Evolutionary conservation across 306 rosid species (phyloP).

Genomic region (Lupinus albus): DNA sequence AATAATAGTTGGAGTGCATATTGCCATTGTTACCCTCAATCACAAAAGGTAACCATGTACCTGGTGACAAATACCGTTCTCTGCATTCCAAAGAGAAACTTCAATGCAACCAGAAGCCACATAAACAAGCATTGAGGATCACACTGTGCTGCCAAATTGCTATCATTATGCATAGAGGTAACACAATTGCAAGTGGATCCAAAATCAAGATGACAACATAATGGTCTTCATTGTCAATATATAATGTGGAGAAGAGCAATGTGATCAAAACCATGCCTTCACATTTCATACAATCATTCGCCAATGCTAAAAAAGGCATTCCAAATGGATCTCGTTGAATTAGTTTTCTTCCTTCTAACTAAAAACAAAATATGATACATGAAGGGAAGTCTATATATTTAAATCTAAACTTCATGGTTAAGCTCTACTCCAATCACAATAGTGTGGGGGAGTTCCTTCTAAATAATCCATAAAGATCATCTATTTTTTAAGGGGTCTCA

Average conservation of each 20-base stretch:
- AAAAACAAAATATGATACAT: no score
- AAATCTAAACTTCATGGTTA: no score
- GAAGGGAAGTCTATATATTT: no score
- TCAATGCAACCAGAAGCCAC: slow-evolving; percentile 95
- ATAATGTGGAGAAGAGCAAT: slow-evolving; percentile 89
- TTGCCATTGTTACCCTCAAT: slow-evolving; percentile 11
- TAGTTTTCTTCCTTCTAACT: no score
- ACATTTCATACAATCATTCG: slow-evolving; percentile 83
- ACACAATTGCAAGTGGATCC: slow-evolving; percentile 92
- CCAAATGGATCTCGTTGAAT: slow-evolving; percentile 86
- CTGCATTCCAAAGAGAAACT: slow-evolving; percentile 99
- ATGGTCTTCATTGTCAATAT: slow-evolving; percentile 91
- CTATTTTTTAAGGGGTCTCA: no score
- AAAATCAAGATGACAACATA: slow-evolving; percentile 92
- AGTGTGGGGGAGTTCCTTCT: no score
- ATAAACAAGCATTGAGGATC: slow-evolving; percentile 72
- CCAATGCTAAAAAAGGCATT: slow-evolving; percentile 71
- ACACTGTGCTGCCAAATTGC: slow-evolving; percentile 59
- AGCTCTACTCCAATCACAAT: no score
- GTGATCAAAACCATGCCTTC: slow-evolving; percentile 97
- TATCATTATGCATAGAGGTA: slow-evolving; percentile 55
- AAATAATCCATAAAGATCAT: no score
- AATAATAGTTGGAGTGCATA: slow-evolving; percentile 23
- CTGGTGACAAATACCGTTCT: slow-evolving; percentile 97
- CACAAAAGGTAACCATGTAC: slow-evolving; percentile 49